Evolutionary conservation across 2,329 filamentous ascomycete genomes (phyloP).

Genomic region (Thelonectria discophora): DNA sequence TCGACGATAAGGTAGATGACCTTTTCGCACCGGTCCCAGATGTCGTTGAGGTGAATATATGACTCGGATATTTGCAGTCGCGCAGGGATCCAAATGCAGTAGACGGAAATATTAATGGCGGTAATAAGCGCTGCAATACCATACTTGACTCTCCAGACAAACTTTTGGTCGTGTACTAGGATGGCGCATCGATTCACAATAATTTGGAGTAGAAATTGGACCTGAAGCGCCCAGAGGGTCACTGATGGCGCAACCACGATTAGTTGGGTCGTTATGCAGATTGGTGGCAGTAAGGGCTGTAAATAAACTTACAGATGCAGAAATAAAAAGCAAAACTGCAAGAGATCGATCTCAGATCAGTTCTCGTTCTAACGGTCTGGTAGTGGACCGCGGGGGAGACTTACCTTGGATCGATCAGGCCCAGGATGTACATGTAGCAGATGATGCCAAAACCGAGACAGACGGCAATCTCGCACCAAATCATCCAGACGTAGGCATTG

Average conservation of each 20-base stretch:
- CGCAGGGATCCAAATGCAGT: slow-evolving; percentile 59
- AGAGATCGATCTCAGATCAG: background rate
- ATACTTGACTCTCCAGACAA: slow-evolving; percentile 18
- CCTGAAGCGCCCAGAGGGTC: slow-evolving; percentile 23
- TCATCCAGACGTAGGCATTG: slow-evolving; percentile 57
- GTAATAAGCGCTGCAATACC: slow-evolving; percentile 48
- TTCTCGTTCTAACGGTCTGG: background rate
- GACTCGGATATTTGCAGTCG: slow-evolving; percentile 49
- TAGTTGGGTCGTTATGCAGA: background rate
- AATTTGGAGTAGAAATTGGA: slow-evolving; percentile 25
- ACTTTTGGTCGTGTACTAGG: slow-evolving; percentile 15
- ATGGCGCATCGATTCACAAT: slow-evolving; percentile 32
- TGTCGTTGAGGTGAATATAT: slow-evolving; percentile 52
- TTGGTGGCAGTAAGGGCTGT: background rate
- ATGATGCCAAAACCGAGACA: slow-evolving; percentile 53
- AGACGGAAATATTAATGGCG: slow-evolving; percentile 56
- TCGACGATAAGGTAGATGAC: slow-evolving; percentile 56
- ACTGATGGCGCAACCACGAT: background rate
- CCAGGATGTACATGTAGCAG: slow-evolving; percentile 34
- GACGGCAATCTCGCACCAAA: slow-evolving; percentile 55
- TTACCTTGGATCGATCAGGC: slow-evolving; percentile 26
- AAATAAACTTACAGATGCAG: slow-evolving; percentile 13
- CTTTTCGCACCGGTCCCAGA: slow-evolving; percentile 60
- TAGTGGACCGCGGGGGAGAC: background rate
- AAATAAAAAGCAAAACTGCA: slow-evolving; percentile 18